A percentile compares a stretch with the other conserved stretches of the same genome.
Evolutionary conservation across 192 early-diverging fungal genomes (phyloP).

Genomic region (Paraglomus occultum): DNA sequence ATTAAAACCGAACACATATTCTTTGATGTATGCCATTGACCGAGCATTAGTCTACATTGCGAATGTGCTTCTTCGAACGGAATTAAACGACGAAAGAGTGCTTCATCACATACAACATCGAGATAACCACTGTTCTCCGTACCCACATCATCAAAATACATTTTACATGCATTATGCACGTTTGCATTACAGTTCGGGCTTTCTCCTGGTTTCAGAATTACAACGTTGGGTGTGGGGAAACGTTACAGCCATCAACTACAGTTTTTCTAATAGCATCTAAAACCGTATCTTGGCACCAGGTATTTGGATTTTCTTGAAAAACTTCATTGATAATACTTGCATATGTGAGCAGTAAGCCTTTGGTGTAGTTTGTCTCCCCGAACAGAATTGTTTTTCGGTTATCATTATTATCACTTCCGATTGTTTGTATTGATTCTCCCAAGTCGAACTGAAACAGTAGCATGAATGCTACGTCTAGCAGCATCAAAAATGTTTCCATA

Average conservation of each 20-base stretch:
- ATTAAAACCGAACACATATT: neutral
- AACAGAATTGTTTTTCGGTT: no score
- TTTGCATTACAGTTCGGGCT: slow-evolving; percentile 2
- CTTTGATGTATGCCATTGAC: slow-evolving; percentile 6
- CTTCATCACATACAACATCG: no score
- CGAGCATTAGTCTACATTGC: neutral
- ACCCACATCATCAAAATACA: no score
- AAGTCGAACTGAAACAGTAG: slow-evolving; percentile 12
- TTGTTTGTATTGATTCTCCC: neutral
- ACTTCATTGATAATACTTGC: no score
- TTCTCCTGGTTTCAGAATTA: slow-evolving; percentile 5
- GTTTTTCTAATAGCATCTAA: slow-evolving; percentile 1
- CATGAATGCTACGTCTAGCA: neutral
- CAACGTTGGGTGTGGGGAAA: neutral
- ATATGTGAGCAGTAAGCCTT: no score
- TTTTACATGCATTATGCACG: slow-evolving; percentile 5
- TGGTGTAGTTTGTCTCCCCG: no score
- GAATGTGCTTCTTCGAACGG: no score
- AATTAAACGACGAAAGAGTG: no score
- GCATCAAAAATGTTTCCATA: slow-evolving; percentile 16
- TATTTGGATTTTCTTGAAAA: neutral
- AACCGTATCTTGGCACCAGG: neutral
- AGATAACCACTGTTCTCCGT: no score
- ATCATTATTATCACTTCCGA: no score
- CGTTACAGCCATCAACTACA: neutral